Base-by-base conservation (phyloP, 2,329 filamentous ascomycete species). In the Trichoderma harzianum region DNA sequence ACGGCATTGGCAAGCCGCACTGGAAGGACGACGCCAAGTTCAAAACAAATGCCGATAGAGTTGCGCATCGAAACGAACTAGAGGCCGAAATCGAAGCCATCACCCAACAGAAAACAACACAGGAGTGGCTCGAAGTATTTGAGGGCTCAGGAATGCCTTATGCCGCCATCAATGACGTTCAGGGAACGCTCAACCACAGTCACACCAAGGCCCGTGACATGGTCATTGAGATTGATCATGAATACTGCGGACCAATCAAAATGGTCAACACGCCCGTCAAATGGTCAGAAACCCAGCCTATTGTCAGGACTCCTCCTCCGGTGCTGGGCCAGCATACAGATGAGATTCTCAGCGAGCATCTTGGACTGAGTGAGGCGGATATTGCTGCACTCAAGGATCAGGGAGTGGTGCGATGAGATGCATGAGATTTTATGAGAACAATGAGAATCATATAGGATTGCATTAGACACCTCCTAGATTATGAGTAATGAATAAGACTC, bases 251-350 rank as follows among this genome's bases (percentile, higher is more conserved):
- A 0, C 88, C 91, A 0, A 91, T 99, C 74, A 95, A 94, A 82
- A 84, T 99, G 78, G 92, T 99, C 69, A 98, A 97, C 78, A 97
- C 94, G 0, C 96, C 96, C 0, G 91, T 99, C 72, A 99, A 99
- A 80, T 97, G 94, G 80, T 97, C 94, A 6, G 90, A 95, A 75
- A 92, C 92, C 30, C 90, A 88, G 75, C 94, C 95, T 0, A 88
- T 89, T 4, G 90, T 97, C 51, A 87, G 95, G 39, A 91, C 86
- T 4, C 88, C 93, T 30, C 96, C 96, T 21, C 96, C 96, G 1
- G 92, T 91, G 8, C 83, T 99, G 39, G 96, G 95, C 0, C 90
- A 97, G 82, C 94, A 97, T 81, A 97, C 94, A 0, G 86, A 93
- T 75, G 92, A 96, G 80, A 86, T 97, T 6, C 81, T 97, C 72